Base-by-base conservation (phyloP, 257 asterid genomes). In the Lithospermum erythrorhizon region DNA sequence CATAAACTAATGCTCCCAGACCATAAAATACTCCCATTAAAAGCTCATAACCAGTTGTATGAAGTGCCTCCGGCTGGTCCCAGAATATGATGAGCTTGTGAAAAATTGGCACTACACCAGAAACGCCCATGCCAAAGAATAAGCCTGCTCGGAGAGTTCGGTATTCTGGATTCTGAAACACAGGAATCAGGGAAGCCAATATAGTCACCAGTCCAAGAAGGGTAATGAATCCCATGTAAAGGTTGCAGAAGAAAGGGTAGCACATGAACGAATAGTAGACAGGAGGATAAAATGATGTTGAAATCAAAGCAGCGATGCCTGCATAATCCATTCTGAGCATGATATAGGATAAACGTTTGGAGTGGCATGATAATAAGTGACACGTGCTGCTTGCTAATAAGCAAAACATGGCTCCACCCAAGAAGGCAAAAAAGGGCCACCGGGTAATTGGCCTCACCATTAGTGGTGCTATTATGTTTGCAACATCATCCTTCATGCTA, bases 351-450 rank as follows among this genome's bases (percentile, higher is more conserved):
- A 85, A 16, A 9, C 88, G 96, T 47, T 83, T 64, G 0, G 99
- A 89, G 73, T 93, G 99, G 56, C 99, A 89, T 10, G 87, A 84
- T 58, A 93, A 84, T 53, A 89, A 67, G 81, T 93, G 99, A 78
- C 99, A 93, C 1, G 82, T 70, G 77, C 95, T 89, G 82, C 99
- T 89, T 58, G 97, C 81, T 41, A 87, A 75, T 68, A 93, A 72
- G 83, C 97, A 93, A 56, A 93, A 89, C 99, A 93, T 89, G 58
- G 99, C 99, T 63, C 97, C 96, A 3, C 97, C 91, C 70, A 93
- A 66, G 82, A 89, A 93, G 13, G 84, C 93, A 23, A 83, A 93
- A 81, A 93, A 93, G 2, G 99, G 97, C 99, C 97, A 93, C 17
- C 97, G 91, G 0, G 99, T 89, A 66, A 93, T 83, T 58, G 96